These are phyloP conservation scores for Alternaria atra DNA, from an alignment of 2,329 filamentous ascomycete species.

Conservation along the genomic window DNA sequence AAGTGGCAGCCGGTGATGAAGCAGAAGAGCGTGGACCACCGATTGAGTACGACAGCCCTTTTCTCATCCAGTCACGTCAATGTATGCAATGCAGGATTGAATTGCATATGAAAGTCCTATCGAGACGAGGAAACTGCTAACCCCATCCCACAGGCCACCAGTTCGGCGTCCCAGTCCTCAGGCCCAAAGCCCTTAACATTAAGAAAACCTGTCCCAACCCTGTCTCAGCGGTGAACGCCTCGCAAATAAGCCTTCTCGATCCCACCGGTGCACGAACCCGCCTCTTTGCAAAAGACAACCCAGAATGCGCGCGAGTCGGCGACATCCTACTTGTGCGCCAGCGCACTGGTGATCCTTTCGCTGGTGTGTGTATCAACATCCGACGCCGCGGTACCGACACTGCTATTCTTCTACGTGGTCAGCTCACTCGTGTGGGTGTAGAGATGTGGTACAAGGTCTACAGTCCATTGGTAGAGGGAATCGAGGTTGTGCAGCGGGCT, in stretches of 20 bases:
- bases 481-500: conserved; percentile 90
- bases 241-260: conserved; percentile 80
- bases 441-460: conserved; percentile 99
- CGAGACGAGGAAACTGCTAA: conserved; percentile 6
- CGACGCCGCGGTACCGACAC: conserved; percentile 87
- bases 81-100: not conserved
- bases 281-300: conserved; percentile 80
- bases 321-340: conserved; percentile 92
- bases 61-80: not conserved
- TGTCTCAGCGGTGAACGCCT: conserved; percentile 70
- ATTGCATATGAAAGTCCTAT: not conserved
- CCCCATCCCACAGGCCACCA: conserved; percentile 23
- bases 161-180: conserved; percentile 61
- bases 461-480: conserved; percentile 84
- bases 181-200: conserved; percentile 63
- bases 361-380: conserved; percentile 87
- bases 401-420: conserved; percentile 83
- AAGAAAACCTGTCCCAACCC: conserved; percentile 70
- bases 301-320: conserved; percentile 81
- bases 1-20: conserved; percentile 26
- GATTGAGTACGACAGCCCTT: conserved; percentile 17
- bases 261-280: conserved; percentile 82
- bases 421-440: conserved; percentile 84
- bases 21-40: conserved; percentile 19
- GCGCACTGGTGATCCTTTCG: conserved; percentile 85